Base-by-base conservation (phyloP, 352 stramenopile genomes). In the Phytophthora citrophthora region DNA sequence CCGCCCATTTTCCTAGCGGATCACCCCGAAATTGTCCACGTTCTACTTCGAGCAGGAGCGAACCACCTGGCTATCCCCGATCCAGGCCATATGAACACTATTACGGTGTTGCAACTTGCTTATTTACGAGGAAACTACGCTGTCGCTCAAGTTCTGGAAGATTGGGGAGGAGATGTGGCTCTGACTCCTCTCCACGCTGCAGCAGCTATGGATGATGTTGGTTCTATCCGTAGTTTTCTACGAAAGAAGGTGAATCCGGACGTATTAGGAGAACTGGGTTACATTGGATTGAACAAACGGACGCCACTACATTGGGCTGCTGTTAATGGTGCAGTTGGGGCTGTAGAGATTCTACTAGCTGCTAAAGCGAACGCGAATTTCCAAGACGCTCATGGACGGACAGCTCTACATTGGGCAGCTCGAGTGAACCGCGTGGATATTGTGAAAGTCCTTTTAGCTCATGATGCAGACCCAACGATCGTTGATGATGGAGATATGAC, bases 61-160 rank as follows among this genome's bases (percentile, higher is more conserved):
- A 93, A 95, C 53, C 83, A 91, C 49, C 72, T 95, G 5, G 84
- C 84, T 12, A 91, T 95, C 40, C 87, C 87, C 0, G 85, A 93
- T 56, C 81, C 87, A 11, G 87, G 87, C 7, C 86, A 91, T 43
- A 89, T 90, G 76, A 95, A 95, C 52, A 93, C 84, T n/a, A 85
- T 95, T 46, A 93, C 87, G 2, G 87, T 91, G 31, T 68, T 95
- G 3, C 84, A 95, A 54, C 69, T 93, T 8, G 87, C 85, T 9
- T 95, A 95, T 66, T 44, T 93, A 27, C 78, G 85, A 20, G 78
- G 85, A 12, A 93, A 94, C 64, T 95, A 94, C 50, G 83, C 83
- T 4, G 85, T 94, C 9, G 86, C 84, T 1, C 80, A 91, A 41
- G 81, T 91, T 23, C 64, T 95, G 0, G 86, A 95, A 46, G 86